A percentile compares a stretch with the other conserved stretches of the same genome.
phyloP scores from a whole-genome alignment of 257 asterid species.

The Solanum lycopersicoides region DNA sequence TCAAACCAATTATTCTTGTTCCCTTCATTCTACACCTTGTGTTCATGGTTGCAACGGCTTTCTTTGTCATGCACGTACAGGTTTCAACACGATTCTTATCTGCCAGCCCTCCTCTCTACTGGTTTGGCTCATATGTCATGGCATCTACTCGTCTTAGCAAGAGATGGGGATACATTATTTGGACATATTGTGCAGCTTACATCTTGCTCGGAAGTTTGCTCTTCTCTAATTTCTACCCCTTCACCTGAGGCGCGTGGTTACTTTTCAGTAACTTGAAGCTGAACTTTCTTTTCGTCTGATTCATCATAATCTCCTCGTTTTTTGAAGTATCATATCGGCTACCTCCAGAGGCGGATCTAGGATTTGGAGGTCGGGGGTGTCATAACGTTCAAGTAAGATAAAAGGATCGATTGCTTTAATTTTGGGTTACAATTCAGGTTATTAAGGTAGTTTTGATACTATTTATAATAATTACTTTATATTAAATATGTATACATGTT shows the following conservation, averaged over 20 bases:
- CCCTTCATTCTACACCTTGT: constrained; percentile 73
- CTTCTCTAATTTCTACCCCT: constrained; percentile 93
- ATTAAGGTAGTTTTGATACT: no score
- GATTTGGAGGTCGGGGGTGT: no score
- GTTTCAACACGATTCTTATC: constrained; percentile 92
- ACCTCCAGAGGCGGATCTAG: background rate
- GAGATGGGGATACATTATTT: constrained; percentile 62
- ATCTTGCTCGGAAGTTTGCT: constrained; percentile 72
- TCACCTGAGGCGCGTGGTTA: constrained; percentile 40
- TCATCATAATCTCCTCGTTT: background rate
- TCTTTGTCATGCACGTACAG: constrained; percentile 92
- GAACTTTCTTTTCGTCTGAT: background rate
- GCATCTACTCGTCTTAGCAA: constrained; percentile 27
- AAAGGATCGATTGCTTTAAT: no score
- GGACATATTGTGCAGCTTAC: constrained; percentile 74
- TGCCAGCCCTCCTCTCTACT: constrained; percentile 71
- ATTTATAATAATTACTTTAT: no score
- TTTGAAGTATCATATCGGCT: background rate
- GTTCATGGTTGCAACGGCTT: constrained; percentile 77
- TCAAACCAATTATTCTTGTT: constrained; percentile 44
- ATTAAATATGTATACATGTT: no score
- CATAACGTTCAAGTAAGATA: no score
- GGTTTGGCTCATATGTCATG: constrained; percentile 69
- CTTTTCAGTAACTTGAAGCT: background rate
- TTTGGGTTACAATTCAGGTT: no score